Evolutionary conservation across 352 stramenopile genomes (phyloP), one percentile per base, ranked within the genome.

Genomic region (Phytophthora sp.): DNA sequence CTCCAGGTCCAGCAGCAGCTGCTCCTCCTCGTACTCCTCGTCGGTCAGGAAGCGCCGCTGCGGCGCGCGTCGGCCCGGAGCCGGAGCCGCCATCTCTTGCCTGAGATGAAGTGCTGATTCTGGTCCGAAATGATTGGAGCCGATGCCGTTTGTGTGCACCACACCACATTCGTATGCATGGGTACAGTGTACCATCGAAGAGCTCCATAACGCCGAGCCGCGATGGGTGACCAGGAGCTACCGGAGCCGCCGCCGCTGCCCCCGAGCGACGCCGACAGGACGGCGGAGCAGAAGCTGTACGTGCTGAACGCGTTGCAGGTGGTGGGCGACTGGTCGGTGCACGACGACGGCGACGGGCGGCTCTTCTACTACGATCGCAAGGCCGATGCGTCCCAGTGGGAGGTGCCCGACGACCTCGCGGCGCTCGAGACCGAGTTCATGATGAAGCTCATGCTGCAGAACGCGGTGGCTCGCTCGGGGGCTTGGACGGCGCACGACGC

Each of bases 371-470:
- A 88, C 66, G 75, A 91, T 48, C 50, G 57, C 12, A 70, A 70
- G 18, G 68, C 75, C 15, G 38, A 74, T 12, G 53, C 70, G 52
- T 91, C 84, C 20, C 74, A 79, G 64, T 95, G 86, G 86, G 55
- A 75, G 15, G 54, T 75, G 23, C 86, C 86, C 0, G 57, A 74
- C 12, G 74, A 64, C 32, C 77, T 94, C 37, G 58, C 66, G 9
- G 60, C 69, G 12, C 66, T 87, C 21, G 82, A 92, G 43, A 83
- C 74, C 28, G 77, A 86, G 49, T 84, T 91, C 55, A 91, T 94
- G 84, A 95, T 93, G 86, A 78, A 84, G 70, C 75, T 92, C 20
- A 95, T 95, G 84, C 67, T 95, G 50, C 68, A 89, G 55, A 69
- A 87, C 24, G 82, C 84, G 0, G 62, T 93, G 13, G 86, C 77